Conservation (phyloP, 2,329 filamentous ascomycete genomes). For the Cadophora malorum region DNA sequence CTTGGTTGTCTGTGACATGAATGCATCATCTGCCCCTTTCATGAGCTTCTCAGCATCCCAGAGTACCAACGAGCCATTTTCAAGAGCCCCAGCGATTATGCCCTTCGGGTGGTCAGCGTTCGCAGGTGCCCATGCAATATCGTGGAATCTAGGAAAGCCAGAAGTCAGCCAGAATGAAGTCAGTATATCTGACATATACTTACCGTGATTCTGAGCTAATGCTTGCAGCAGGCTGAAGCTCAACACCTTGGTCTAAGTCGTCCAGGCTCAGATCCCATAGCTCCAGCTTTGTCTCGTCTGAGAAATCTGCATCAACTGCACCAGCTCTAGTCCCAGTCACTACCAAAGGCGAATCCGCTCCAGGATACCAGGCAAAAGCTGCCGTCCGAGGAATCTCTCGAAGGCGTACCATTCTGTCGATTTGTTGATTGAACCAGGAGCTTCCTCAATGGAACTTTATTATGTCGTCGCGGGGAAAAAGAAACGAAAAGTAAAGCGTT, state of each 20-base stretch:
- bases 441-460: conserved; percentile 24
- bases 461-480: conserved; percentile 17
- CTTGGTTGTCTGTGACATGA: conserved; percentile 85
- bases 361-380: conserved; percentile 95
- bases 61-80: conserved; percentile 90
- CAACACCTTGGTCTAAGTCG: conserved; percentile 74
- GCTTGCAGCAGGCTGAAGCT: conserved; percentile 84
- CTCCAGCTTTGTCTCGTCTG: conserved; percentile 94
- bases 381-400: conserved; percentile 96
- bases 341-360: conserved; percentile 77
- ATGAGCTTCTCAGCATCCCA: conserved; percentile 84
- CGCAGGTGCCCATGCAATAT: conserved; percentile 90
- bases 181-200: conserved; percentile 25
- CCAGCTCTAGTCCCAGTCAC: conserved; percentile 95
- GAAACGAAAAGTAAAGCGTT: conserved; percentile 17
- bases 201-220: conserved; percentile 91
- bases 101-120: conserved; percentile 80
- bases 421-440: conserved; percentile 28
- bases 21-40: conserved; percentile 68
- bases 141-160: conserved; percentile 78
- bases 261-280: conserved; percentile 93
- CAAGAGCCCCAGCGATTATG: conserved; percentile 92
- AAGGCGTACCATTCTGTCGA: conserved; percentile 81
- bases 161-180: conserved; percentile 26
- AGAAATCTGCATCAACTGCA: conserved; percentile 96